Base-by-base conservation (phyloP, 2,329 filamentous ascomycete genomes). In the Clarireedia monteithiana region DNA sequence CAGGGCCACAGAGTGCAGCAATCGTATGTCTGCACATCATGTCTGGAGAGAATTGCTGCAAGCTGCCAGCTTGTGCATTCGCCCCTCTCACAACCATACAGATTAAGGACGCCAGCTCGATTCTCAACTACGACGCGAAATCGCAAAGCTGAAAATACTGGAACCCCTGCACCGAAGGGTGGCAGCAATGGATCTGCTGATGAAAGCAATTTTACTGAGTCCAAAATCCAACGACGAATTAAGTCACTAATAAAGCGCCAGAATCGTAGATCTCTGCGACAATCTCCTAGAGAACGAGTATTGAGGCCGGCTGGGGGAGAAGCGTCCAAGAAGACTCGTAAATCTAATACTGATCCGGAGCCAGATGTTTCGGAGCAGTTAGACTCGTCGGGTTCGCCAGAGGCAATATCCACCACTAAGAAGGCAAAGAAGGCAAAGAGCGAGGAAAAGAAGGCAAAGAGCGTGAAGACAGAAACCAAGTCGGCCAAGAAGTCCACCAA, bases 1-100 rank as follows among this genome's bases (percentile, higher is more conserved):
- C 56, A 60, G 38, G 58, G 57, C 23, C 57, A 58, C 48, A 62
- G 53, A 46, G 46, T 55, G 15, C 59, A 48, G 48, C 58, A 60
- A 14, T 42, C 58, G 47, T 61, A 66, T 44, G 58, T 63, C 26
- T 66, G 63, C 40, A 61, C 62, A 53, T 59, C 58, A 59, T 65
- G 63, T 53, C 49, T 63, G 42, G 59, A 53, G 50, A 61, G 52
- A 46, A 46, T 55, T 30, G 39, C 55, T 30, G 39, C 50, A 38
- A 46, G 56, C 20, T 34, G 50, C 42, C 30, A 52, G 56, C 15
- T 47, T 15, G 24, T 45, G 12, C 50, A 23, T 23, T 30, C 47
- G 24, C 49, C 24, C 55, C 49, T 47, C 26, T 56, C 38, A 58
- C 44, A 45, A 23, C 26, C 20, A 27, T n/a, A 50, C n/a, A 27